Percentiles rank a stretch among this genome's conserved stretches.
phyloP scores from a whole-genome alignment of 768 basidiomycete species.

The Leccinum broughii region DNA sequence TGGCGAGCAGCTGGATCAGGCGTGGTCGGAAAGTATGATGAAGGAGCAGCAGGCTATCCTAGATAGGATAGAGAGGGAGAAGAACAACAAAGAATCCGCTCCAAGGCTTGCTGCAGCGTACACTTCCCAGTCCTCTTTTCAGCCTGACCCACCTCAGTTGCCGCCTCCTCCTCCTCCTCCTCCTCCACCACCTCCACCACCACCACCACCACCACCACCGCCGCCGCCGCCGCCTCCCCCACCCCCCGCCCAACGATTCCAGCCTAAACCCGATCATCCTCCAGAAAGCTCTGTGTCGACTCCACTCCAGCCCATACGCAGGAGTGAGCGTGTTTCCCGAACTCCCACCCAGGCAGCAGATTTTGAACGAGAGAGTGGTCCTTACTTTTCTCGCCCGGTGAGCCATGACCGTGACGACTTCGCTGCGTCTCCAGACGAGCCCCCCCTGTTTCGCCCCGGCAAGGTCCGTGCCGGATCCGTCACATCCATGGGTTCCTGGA shows the following conservation, averaged over 20 bases:
- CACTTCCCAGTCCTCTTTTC: constrained; percentile 6
- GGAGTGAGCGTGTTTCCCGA: constrained; percentile 18
- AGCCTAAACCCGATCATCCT: constrained; percentile 1
- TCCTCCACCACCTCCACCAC: neutral
- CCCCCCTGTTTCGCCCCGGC: constrained; percentile 14
- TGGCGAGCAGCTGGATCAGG: constrained; percentile 35
- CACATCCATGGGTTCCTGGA: constrained; percentile 30
- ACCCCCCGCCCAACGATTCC: constrained; percentile 1
- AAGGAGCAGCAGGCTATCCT: constrained; percentile 46
- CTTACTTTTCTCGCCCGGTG: constrained; percentile 19
- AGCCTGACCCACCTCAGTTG: neutral
- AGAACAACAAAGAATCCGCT: constrained; percentile 22
- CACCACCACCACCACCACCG: accelerated
- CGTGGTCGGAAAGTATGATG: constrained; percentile 36
- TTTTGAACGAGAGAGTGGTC: constrained; percentile 23
- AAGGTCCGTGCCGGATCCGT: constrained; percentile 30
- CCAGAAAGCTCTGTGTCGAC: constrained; percentile 11
- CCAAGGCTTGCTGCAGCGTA: neutral
- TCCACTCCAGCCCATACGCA: constrained; percentile 16
- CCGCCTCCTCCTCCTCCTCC: neutral
- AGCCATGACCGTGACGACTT: constrained; percentile 23
- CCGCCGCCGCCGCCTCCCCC: neutral
- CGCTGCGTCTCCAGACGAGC: constrained; percentile 22
- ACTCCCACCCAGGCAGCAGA: constrained; percentile 23
- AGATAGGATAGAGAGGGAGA: constrained; percentile 47